These are phyloP conservation scores for Fusarium tuaranense DNA, from an alignment of 2,329 filamentous ascomycete genomes.

Conservation along the genomic window DNA sequence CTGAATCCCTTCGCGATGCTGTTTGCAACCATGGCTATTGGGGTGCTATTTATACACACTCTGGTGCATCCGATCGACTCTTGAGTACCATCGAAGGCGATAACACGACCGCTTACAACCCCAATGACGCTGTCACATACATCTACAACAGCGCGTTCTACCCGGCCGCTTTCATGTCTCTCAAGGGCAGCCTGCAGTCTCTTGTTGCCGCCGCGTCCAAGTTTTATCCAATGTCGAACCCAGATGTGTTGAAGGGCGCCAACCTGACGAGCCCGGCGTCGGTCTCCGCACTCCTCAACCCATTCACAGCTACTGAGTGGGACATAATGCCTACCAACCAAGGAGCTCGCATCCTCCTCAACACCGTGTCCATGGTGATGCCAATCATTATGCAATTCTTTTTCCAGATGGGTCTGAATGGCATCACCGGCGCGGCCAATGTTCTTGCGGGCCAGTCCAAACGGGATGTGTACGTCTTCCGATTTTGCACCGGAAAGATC, in stretches of 20 bases:
- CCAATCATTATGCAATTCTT: slow-evolving; percentile 46
- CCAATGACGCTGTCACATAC: slow-evolving; percentile 46
- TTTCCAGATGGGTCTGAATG: slow-evolving; percentile 32
- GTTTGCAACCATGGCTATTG: slow-evolving; percentile 51
- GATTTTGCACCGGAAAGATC: slow-evolving; percentile 39
- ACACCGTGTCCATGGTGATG: slow-evolving; percentile 52
- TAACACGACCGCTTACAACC: slow-evolving; percentile 43
- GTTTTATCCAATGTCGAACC: slow-evolving; percentile 31
- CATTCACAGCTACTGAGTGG: slow-evolving; percentile 38
- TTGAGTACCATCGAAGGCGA: slow-evolving; percentile 41
- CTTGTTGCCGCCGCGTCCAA: slow-evolving; percentile 38
- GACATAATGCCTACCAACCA: slow-evolving; percentile 49
- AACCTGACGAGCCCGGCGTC: slow-evolving; percentile 33
- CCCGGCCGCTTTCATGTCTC: slow-evolving; percentile 40
- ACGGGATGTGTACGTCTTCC: slow-evolving; percentile 35
- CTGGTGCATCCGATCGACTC: slow-evolving; percentile 46
- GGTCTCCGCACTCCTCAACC: slow-evolving; percentile 44
- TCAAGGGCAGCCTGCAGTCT: slow-evolving; percentile 43
- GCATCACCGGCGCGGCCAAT: background rate
- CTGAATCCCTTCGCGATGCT: slow-evolving; percentile 40
- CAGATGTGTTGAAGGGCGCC: slow-evolving; percentile 15
- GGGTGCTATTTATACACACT: slow-evolving; percentile 48
- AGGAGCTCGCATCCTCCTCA: slow-evolving; percentile 47
- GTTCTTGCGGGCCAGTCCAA: slow-evolving; percentile 18
- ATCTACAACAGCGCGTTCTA: slow-evolving; percentile 52